These are phyloP conservation scores for Stygiomarasmius scandens DNA, from an alignment of 1,284 basidiomycete species.

Conservation along the genomic window DNA sequence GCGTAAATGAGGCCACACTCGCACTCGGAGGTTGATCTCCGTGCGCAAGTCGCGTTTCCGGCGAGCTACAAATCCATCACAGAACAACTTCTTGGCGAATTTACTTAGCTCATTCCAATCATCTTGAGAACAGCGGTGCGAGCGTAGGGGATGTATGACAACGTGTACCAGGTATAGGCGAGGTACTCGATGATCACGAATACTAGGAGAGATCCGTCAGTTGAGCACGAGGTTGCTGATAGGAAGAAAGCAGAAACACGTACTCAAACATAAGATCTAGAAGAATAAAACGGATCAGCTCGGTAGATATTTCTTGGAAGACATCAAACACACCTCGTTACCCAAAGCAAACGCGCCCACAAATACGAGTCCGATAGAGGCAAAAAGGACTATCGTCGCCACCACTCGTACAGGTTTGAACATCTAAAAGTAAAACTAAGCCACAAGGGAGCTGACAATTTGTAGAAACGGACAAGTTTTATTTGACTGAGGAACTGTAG, in stretches of 20 bases:
- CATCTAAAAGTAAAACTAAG: slow-evolving; percentile 58
- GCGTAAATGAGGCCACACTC: too few species aligned
- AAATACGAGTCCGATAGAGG: slow-evolving; percentile 77
- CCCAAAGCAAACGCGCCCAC: slow-evolving; percentile 77
- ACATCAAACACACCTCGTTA: slow-evolving; percentile 56
- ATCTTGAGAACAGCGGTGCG: slow-evolving; percentile 69
- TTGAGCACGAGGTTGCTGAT: slow-evolving; percentile 7
- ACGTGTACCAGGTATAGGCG: slow-evolving; percentile 83
- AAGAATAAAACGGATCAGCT: slow-evolving; percentile 6
- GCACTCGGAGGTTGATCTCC: not conserved
- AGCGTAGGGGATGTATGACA: slow-evolving; percentile 89
- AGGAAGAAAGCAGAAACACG: slow-evolving; percentile 23
- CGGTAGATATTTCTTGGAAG: not conserved
- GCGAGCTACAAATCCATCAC: not conserved
- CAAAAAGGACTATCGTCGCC: slow-evolving; percentile 81
- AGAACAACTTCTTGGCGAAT: not conserved
- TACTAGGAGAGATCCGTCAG: slow-evolving; percentile 46
- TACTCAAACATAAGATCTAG: slow-evolving; percentile 51
- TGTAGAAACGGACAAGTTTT: slow-evolving; percentile 60
- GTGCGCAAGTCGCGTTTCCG: too few species aligned
- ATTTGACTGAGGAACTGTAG: slow-evolving; percentile 75
- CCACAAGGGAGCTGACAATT: slow-evolving; percentile 5
- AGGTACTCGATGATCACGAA: slow-evolving; percentile 87
- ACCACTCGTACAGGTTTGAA: slow-evolving; percentile 91
- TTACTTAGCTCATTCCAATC: slow-evolving; percentile 52